Evolutionary conservation across 2,329 filamentous ascomycete species (phyloP).

Genomic region (Alternaria tenuissima): DNA sequence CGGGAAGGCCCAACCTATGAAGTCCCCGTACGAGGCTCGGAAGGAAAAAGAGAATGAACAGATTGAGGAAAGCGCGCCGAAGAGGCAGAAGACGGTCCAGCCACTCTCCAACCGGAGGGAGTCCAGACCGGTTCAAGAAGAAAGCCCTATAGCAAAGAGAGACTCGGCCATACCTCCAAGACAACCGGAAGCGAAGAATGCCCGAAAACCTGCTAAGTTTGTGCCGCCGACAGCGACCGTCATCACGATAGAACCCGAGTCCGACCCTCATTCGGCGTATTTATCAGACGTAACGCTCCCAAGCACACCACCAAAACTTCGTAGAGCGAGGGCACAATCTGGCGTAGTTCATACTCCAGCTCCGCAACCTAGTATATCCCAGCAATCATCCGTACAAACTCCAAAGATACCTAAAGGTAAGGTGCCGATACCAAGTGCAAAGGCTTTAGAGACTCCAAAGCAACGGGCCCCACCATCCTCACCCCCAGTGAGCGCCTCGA

Average conservation of each 20-base stretch:
- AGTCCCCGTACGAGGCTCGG: slow-evolving; percentile 71
- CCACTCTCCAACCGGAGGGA: slow-evolving; percentile 13
- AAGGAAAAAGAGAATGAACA: slow-evolving; percentile 41
- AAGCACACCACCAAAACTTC: slow-evolving; percentile 24
- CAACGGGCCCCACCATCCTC: slow-evolving; percentile 42
- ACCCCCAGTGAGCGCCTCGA: slow-evolving; percentile 48
- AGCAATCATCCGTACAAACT: slow-evolving; percentile 17
- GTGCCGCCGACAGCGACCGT: slow-evolving; percentile 39
- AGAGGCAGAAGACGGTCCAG: slow-evolving; percentile 49
- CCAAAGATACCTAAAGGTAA: slow-evolving; percentile 37
- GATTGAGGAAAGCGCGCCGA: slow-evolving; percentile 47
- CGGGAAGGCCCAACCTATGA: slow-evolving; percentile 67
- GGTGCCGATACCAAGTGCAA: slow-evolving; percentile 35
- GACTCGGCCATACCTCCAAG: slow-evolving; percentile 32
- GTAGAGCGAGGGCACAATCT: slow-evolving; percentile 1
- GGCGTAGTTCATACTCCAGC: slow-evolving; percentile 11
- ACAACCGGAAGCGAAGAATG: slow-evolving; percentile 32
- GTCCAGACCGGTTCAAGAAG: slow-evolving; percentile 27
- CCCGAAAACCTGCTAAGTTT: slow-evolving; percentile 25
- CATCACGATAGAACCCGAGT: slow-evolving; percentile 50
- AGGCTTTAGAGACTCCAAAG: slow-evolving; percentile 34
- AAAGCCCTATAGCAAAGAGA: slow-evolving; percentile 21
- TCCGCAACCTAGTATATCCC: slow-evolving; percentile 3
- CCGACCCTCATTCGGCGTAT: slow-evolving; percentile 25
- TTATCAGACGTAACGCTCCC: slow-evolving; percentile 38